Conservation (phyloP, 148 eudicot genomes). For the Pouteria glomerata region DNA sequence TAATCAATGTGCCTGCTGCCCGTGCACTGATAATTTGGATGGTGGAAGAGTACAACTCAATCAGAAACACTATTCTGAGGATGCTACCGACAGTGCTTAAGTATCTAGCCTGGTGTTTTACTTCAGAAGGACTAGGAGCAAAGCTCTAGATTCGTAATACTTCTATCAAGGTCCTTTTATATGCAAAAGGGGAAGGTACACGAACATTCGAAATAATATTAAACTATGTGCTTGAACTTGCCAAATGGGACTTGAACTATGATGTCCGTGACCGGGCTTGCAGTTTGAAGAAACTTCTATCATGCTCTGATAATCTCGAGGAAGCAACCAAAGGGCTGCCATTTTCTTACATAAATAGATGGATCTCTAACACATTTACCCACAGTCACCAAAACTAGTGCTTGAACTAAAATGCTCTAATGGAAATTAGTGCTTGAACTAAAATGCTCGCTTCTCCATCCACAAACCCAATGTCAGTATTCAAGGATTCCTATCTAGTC, state of each 20-base stretch:
- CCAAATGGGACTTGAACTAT: conserved; percentile 75
- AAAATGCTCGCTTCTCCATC: conserved; percentile 68
- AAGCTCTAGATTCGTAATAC: conserved; percentile 89
- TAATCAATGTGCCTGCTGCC: conserved; percentile 75
- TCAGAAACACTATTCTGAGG: conserved; percentile 59
- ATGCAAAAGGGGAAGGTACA: conserved; percentile 51
- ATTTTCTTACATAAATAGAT: no score
- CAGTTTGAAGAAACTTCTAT: conserved; percentile 48
- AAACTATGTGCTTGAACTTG: conserved; percentile 71
- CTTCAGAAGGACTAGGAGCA: conserved; percentile 70
- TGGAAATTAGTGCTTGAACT: conserved; percentile 77
- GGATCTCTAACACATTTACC: no score
- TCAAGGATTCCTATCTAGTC: conserved; percentile 40
- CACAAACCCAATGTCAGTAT: conserved; percentile 28
- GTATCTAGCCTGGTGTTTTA: conserved; percentile 72
- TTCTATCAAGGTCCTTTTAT: conserved; percentile 49
- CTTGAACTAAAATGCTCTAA: no score
- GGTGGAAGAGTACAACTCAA: conserved; percentile 75
- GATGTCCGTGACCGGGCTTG: conserved; percentile 95
- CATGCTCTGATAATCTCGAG: conserved; percentile 29
- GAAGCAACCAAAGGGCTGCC: conserved; percentile 23
- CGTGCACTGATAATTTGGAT: conserved; percentile 83
- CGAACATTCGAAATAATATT: conserved; percentile 31
- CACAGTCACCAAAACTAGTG: no score
- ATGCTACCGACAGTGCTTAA: conserved; percentile 58